These are phyloP conservation scores for Chaetoceros tenuissimus DNA, from an alignment of 108 stramenopile species.

Conservation along the genomic window DNA sequence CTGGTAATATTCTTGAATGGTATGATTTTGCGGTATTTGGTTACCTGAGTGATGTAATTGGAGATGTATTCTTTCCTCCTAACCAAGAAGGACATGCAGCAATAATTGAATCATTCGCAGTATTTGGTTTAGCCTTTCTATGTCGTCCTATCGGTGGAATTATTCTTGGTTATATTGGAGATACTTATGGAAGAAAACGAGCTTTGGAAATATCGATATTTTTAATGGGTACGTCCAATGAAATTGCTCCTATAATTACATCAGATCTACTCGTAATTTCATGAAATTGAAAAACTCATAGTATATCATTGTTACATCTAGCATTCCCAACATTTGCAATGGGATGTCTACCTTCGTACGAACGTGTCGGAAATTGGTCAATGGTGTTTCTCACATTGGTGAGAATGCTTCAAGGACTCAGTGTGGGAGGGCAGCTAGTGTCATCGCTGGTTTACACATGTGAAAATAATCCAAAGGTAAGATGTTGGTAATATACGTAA, in stretches of 20 bases:
- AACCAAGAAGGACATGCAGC: conserved; percentile 28
- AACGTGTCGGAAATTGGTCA: conserved; percentile 43
- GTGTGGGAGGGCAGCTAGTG: conserved; percentile 82
- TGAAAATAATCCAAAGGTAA: conserved; percentile 44
- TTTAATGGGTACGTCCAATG: no score
- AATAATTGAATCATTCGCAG: conserved; percentile 67
- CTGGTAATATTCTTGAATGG: conserved; percentile 59
- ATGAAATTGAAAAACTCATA: no score
- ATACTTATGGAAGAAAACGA: conserved; percentile 59
- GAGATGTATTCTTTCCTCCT: conserved; percentile 71
- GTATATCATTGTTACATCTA: no score
- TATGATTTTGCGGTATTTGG: conserved; percentile 89
- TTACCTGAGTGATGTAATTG: conserved; percentile 67
- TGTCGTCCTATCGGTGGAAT: conserved; percentile 70
- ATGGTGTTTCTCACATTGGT: conserved; percentile 52
- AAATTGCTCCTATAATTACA: no score
- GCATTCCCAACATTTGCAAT: conserved; percentile 73
- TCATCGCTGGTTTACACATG: conserved; percentile 61
- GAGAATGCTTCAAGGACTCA: conserved; percentile 78
- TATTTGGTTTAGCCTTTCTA: conserved; percentile 83
- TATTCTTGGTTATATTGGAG: conserved; percentile 63
- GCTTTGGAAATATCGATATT: conserved; percentile 55
- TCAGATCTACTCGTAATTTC: no score
- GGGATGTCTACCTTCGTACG: conserved; percentile 78
- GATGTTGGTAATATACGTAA: no score